Conservation (phyloP, 1,139 yeast species). For the Meyerozyma smithsonii region DNA sequence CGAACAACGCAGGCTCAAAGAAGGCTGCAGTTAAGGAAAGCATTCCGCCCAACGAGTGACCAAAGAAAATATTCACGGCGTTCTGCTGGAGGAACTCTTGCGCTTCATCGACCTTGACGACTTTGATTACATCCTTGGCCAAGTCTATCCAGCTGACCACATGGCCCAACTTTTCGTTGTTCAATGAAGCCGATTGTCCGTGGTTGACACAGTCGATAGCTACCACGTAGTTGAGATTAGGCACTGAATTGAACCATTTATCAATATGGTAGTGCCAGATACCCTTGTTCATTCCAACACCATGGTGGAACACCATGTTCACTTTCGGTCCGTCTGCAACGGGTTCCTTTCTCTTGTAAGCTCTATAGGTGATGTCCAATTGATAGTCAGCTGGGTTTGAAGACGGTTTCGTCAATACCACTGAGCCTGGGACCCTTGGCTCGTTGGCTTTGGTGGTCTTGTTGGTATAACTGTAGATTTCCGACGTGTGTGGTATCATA, state of each 20-base stretch:
- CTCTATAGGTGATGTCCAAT: neutral
- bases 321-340: constrained; percentile 2
- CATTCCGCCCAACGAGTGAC: constrained; percentile 12
- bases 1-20: constrained; percentile 6
- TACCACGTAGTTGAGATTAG: constrained; percentile 7
- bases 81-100: constrained; percentile 3
- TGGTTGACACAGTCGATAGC: constrained; percentile 10
- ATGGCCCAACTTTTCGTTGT: constrained; percentile 7
- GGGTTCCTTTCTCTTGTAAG: neutral
- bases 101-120: constrained; percentile 6
- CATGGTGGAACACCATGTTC: constrained; percentile 10
- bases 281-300: constrained; percentile 13
- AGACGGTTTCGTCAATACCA: neutral
- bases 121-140: constrained; percentile 6
- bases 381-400: neutral
- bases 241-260: constrained; percentile 1
- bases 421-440: neutral
- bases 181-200: constrained; percentile 9
- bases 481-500: neutral
- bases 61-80: constrained; percentile 8
- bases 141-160: constrained; percentile 9
- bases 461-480: neutral
- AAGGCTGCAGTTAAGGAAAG: constrained; percentile 6
- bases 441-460: neutral
- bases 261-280: constrained; percentile 10